Conservation (phyloP, 805 yeast genomes). For the Candida xyloterini region DNA sequence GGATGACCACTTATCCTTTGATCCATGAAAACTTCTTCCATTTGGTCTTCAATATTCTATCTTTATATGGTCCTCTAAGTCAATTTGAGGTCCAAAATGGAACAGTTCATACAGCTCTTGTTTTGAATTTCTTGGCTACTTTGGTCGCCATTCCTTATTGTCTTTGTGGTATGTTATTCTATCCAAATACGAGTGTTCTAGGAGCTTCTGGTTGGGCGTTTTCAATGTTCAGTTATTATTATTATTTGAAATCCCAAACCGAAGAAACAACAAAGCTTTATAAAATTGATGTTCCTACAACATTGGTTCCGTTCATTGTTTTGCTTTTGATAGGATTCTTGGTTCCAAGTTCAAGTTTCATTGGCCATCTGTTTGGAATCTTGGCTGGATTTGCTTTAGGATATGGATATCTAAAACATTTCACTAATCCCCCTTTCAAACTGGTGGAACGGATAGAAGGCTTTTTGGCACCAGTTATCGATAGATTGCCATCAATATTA, state of each 20-base stretch:
- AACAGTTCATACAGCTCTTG: slow-evolving; percentile 80
- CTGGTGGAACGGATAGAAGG: slow-evolving; percentile 63
- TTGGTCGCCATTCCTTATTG: slow-evolving; percentile 65
- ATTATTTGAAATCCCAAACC: slow-evolving; percentile 36
- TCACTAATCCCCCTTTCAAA: slow-evolving; percentile 65
- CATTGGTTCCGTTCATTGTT: slow-evolving; percentile 52
- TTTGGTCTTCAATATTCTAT: slow-evolving; percentile 54
- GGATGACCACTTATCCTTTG: slow-evolving; percentile 69
- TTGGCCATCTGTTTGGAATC: slow-evolving; percentile 72
- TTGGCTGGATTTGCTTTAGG: slow-evolving; percentile 63
- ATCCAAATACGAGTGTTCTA: slow-evolving; percentile 50
- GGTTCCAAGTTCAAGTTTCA: slow-evolving; percentile 64
- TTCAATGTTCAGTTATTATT: slow-evolving; percentile 58
- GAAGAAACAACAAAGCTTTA: slow-evolving; percentile 17
- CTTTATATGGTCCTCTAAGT: slow-evolving; percentile 57
- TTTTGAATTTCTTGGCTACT: slow-evolving; percentile 69
- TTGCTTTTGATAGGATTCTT: slow-evolving; percentile 49
- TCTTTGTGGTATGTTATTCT: slow-evolving; percentile 46
- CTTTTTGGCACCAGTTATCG: slow-evolving; percentile 48
- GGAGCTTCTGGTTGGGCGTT: slow-evolving; percentile 79
- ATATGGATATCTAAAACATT: slow-evolving; percentile 49
- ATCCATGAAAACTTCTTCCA: slow-evolving; percentile 64
- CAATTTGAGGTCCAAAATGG: slow-evolving; percentile 73
- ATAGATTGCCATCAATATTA: slow-evolving; percentile 49
- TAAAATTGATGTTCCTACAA: slow-evolving; percentile 50